Base-by-base conservation (phyloP, 192 early-diverging fungal genomes). In the Coemansia sp. region DNA sequence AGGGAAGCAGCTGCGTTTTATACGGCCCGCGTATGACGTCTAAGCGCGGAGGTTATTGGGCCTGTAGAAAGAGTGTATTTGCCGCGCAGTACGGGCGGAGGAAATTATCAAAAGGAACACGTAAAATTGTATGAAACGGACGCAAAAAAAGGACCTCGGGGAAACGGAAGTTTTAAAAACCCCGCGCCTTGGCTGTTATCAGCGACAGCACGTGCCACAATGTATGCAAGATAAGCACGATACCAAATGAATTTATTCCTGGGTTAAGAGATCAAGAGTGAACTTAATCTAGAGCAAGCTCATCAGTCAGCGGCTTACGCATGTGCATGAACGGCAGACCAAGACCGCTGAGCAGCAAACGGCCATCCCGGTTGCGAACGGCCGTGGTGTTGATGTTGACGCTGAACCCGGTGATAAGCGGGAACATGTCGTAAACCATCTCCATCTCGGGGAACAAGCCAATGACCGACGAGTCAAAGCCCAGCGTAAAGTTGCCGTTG, bases 391-490 rank as follows among this genome's bases (percentile, higher is more conserved):
- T 83, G 64, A 97, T 88, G 23, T 85, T 86, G 55, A 99, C 88
- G 54, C 88, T 85, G 68, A 94, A 94, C 19, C 93, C 93, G 24
- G 90, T 93, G 73, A 96, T 84, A 57, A 87, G 71, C 11, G 97
- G 97, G 69, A 90, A 94, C 83, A 90, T 86, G 58, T 99, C 97
- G 74, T 94, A 98, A 68, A 92, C 90, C 37, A 87, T 88, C 74
- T 99, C 97, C 66, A 99, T 94, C 78, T 99, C 97, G 4, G 95
- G 97, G 84, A 98, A 99, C 57, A 92, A 78, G 6, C 94, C 92
- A 24, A 99, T 84, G 23, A 87, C 92, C 50, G 87, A 86, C 47
- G 84, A 80, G 38, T 92, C 94, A 54, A 99, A 89, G 24, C 89
- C 89, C 67, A 99, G 75, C 4, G 88, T 87, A 68, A 97, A 85